Base-by-base conservation (phyloP, 2,329 filamentous ascomycete genomes). In the Pseudodiploospora longispora region DNA sequence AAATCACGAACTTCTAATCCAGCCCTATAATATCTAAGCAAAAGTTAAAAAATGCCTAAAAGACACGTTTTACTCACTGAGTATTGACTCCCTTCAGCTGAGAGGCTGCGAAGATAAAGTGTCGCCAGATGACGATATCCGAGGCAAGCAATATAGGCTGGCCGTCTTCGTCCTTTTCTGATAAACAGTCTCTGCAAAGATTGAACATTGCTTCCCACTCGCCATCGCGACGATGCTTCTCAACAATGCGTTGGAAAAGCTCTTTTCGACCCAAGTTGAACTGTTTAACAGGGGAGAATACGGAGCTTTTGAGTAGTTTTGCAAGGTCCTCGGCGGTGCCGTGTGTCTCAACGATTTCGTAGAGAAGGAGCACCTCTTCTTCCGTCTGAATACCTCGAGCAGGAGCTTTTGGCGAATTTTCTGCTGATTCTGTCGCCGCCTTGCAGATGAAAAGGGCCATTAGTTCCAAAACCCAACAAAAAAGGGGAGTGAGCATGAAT, bases 311-410 rank as follows among this genome's bases (percentile, higher is more conserved):
- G 0, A 70, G 53, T 6, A 68, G 58, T 33, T 66, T 66, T 1
- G 64, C 48, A 46, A 66, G 68, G 36, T 73, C 71, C 0, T 64
- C 64, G 1, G 58, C 53, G 1, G 62, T 63, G 1, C 68, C 71
- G 7, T 74, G 69, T 4, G 61, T 62, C 30, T 67, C 63, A 1
- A 73, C 55, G 27, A 76, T 63, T 1, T 69, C 63, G 48, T 74
- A 76, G 12, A 74, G 65, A 2, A 77, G 62, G 0, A 72, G 59
- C 3, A 73, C 64, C 48, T 77, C 74, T 46, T 77, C 70, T 47
- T 76, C 74, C 0, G 66, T 66, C 34, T 64, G 62, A 30, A 76
- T 59, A 5, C 52, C 54, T 49, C 65, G 52, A 19, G 54, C 40
- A 32, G 63, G 49, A 40, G 47, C 36, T 34, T 56, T 56, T 5